These are phyloP conservation scores for Aspergillus olivimuriae DNA, from an alignment of 495 filamentous ascomycete species.

Conservation along the genomic window DNA sequence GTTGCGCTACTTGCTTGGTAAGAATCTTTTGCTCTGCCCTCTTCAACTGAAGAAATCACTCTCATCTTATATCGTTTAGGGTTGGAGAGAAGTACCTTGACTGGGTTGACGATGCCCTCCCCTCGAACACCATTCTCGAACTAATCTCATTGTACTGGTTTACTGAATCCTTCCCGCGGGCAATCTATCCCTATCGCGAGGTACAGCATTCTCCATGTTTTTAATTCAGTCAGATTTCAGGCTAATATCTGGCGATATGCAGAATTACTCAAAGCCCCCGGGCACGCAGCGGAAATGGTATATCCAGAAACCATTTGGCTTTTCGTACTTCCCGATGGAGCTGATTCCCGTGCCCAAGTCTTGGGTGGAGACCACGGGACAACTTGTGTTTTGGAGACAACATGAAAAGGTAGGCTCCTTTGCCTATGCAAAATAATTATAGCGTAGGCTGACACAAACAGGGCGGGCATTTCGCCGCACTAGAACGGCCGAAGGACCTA, in stretches of 20 bases:
- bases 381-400: slow-evolving; percentile 39
- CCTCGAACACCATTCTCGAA: slow-evolving; percentile 50
- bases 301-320: slow-evolving; percentile 54
- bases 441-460: slow-evolving; percentile 6
- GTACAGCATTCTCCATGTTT: slow-evolving; percentile 18
- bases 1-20: slow-evolving; percentile 61
- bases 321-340: slow-evolving; percentile 51
- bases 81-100: slow-evolving; percentile 62
- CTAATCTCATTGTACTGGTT: slow-evolving; percentile 60
- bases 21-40: too few relatives aligned
- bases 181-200: slow-evolving; percentile 52
- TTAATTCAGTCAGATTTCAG: too few relatives aligned
- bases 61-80: too few relatives aligned
- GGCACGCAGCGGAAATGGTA: too few relatives aligned
- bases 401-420: slow-evolving; percentile 12
- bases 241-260: too few relatives aligned
- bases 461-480: slow-evolving; percentile 33
- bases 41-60: too few relatives aligned
- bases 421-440: not conserved
- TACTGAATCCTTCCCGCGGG: slow-evolving; percentile 49
- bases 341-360: slow-evolving; percentile 40
- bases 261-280: too few relatives aligned
- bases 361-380: slow-evolving; percentile 44
- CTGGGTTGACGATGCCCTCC: slow-evolving; percentile 52
- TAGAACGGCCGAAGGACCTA: slow-evolving; percentile 24